Evolutionary conservation across 306 rosid genomes (phyloP), one percentile per base, ranked within the genome.

Genomic region (Castanopsis chinensis): DNA sequence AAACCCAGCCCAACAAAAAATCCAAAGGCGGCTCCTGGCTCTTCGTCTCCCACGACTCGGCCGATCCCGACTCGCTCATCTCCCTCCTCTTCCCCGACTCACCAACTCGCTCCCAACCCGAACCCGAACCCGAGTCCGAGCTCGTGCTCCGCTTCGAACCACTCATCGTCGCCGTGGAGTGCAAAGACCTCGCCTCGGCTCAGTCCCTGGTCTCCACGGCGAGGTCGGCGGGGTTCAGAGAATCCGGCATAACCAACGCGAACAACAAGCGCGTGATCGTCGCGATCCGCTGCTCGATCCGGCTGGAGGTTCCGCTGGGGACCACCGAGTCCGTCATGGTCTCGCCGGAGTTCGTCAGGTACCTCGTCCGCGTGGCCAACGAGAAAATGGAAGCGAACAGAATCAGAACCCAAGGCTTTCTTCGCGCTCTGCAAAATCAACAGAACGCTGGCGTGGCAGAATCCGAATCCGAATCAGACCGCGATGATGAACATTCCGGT

Each of bases 121-220:
- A 27, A 57, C 60, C 53, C 17, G 76, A 78, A 1, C 73, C 72
- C 1, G 53, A 49, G 15, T 86, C 91, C 76, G 89, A 90, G 55
- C 87, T 92, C 53, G 99, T 92, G 69, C 86, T 95, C 84, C 85
- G 99, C 77, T 95, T 92, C 75, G 99, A 95, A 82, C 99, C 99
- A 5, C 91, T 95, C 33, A 95, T 95, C 2, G 54, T 92, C 1
- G 99, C 99, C 11, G 88, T 95, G 2, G 98, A 95, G 84, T 95
- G 98, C 76, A 86, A 57, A 67, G 97, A 95, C 82, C 84, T 95
- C 2, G 30, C 83, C 45, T 88, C 97, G 18, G 99, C 98, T 63
- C 97, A 90, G 86, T 85, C 89, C 4, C 76, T 95, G 63, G 96
- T 95, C 18, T 91, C 98, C 7, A 81, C 83, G 3, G 99, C 98